A percentile compares a stretch with the other conserved stretches of the same genome.
phyloP scores from a whole-genome alignment of 2,329 filamentous ascomycete species.

The Diaporthe aspalathi region DNA sequence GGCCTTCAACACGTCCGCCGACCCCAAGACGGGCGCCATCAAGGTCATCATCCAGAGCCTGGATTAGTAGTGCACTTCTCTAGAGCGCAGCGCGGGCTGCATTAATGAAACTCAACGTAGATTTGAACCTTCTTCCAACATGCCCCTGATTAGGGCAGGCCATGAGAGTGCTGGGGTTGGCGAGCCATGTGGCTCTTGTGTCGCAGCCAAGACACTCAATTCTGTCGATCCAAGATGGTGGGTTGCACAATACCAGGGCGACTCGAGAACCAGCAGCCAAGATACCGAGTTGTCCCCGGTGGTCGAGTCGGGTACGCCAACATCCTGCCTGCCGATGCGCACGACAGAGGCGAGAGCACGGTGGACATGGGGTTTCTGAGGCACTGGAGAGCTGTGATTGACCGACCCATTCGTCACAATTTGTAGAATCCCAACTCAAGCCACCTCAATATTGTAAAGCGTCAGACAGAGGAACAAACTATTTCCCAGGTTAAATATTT shows the following conservation, averaged over 20 bases:
- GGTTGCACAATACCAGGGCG: too few species aligned
- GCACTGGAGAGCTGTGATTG: neutral
- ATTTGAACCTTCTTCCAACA: neutral
- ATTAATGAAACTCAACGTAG: constrained; percentile 8
- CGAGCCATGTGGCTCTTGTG: neutral
- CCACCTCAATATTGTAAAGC: neutral
- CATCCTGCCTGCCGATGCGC: too few species aligned
- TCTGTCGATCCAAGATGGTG: neutral
- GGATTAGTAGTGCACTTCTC: constrained; percentile 57
- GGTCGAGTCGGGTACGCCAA: neutral
- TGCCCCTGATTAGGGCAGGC: too few species aligned
- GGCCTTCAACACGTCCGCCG: constrained; percentile 88
- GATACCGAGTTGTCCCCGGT: constrained; percentile 13
- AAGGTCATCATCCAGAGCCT: constrained; percentile 93
- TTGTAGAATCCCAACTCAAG: neutral
- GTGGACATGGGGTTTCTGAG: neutral
- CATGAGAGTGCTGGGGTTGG: neutral
- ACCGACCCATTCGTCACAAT: neutral
- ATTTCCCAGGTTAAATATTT: neutral
- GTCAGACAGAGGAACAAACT: neutral
- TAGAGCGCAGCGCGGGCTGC: neutral
- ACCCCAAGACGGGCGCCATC: constrained; percentile 94
- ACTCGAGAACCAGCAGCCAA: neutral
- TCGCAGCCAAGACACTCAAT: too few species aligned
- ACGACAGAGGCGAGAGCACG: neutral